Evolutionary conservation across 106 monocot species (phyloP).

Genomic region (Phalaenopsis equestris): DNA sequence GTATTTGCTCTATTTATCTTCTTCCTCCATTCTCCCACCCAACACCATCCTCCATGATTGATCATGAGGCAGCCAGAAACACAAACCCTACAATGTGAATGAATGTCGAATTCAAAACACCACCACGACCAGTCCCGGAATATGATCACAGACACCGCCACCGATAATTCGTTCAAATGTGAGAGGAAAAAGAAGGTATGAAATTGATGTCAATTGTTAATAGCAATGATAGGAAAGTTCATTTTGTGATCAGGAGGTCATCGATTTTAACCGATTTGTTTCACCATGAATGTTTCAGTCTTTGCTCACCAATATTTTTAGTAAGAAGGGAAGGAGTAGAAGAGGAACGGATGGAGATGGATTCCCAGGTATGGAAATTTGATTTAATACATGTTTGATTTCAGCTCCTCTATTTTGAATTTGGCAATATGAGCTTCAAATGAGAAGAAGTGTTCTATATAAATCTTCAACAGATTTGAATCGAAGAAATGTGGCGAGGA

Average conservation of each 20-base stretch:
- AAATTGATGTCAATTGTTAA: background rate
- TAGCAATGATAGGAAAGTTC: background rate
- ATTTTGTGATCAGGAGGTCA: background rate
- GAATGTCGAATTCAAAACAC: slow-evolving; percentile 35
- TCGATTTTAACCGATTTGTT: background rate
- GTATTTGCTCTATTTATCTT: background rate
- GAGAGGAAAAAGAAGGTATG: slow-evolving; percentile 64
- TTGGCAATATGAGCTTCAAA: background rate
- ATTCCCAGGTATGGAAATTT: slow-evolving; percentile 31
- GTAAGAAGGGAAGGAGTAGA: slow-evolving; percentile 39
- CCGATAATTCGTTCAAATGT: slow-evolving; percentile 35
- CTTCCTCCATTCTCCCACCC: background rate
- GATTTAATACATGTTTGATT: slow-evolving; percentile 13
- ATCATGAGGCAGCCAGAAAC: background rate
- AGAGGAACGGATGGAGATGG: slow-evolving; percentile 39
- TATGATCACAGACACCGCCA: slow-evolving; percentile 35
- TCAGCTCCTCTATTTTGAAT: background rate
- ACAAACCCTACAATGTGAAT: background rate
- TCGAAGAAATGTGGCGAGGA: slow-evolving; percentile 31
- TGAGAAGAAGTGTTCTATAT: background rate
- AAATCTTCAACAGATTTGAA: slow-evolving; percentile 32
- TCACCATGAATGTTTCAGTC: slow-evolving; percentile 19
- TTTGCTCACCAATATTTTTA: slow-evolving; percentile 46
- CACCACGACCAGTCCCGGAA: slow-evolving; percentile 8
- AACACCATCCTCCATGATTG: background rate